Conservation (phyloP, 192 early-diverging fungal species). For the Entomortierella parvispora region DNA sequence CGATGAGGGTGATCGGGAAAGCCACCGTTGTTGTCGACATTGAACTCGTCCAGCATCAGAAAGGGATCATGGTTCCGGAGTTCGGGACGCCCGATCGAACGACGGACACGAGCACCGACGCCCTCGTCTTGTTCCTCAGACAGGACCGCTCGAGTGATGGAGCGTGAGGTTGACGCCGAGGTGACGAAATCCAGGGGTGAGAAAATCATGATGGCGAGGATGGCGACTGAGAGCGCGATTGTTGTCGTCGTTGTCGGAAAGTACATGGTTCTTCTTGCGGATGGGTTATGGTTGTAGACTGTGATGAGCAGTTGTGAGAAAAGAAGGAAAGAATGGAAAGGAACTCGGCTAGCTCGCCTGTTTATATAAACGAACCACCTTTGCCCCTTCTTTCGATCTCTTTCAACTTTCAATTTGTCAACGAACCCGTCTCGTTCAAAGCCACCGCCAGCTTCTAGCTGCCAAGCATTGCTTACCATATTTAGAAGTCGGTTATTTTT, state of each 20-base stretch:
- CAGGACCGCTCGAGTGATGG: constrained; percentile 2
- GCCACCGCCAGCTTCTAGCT: background rate
- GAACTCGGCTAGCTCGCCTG: background rate
- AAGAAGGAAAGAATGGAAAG: background rate
- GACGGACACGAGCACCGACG: constrained; percentile 83
- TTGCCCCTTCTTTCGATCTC: background rate
- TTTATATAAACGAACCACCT: background rate
- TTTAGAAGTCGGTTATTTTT: background rate
- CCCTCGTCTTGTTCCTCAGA: constrained; percentile 73
- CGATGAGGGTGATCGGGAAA: constrained; percentile 62
- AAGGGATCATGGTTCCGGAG: constrained; percentile 40
- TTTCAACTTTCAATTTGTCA: constrained; percentile 1
- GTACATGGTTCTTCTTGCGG: constrained; percentile 3
- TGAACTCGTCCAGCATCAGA: constrained; percentile 27
- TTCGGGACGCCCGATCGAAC: constrained; percentile 74
- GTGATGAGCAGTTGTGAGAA: background rate
- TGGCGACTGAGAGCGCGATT: background rate
- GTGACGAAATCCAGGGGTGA: background rate
- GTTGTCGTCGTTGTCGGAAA: background rate
- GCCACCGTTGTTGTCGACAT: constrained; percentile 29
- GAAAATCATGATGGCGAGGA: background rate
- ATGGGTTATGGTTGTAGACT: background rate
- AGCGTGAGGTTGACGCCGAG: background rate
- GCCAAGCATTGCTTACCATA: background rate
- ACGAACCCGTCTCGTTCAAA: background rate